phyloP scores from a whole-genome alignment of 176 grass and related monocot genomes.

The Bothriochloa decipiens region DNA sequence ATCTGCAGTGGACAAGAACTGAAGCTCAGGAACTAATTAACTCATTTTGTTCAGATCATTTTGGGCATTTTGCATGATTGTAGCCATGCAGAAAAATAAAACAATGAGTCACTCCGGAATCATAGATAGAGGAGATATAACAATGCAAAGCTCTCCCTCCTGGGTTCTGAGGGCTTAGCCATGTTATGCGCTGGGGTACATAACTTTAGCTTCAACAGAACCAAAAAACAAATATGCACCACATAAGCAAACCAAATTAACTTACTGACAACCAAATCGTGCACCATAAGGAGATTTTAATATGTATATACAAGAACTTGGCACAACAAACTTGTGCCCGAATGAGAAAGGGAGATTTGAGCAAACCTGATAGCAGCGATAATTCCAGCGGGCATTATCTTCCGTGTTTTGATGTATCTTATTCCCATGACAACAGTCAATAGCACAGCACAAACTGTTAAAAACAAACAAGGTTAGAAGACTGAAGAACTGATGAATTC shows the following conservation, averaged over 20 bases:
- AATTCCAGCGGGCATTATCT: conserved; percentile 90
- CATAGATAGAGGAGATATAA: neutral
- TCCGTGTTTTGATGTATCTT: conserved; percentile 76
- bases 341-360: neutral
- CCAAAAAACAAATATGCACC: neutral
- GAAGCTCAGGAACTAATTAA: neutral
- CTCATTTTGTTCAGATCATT: conserved; percentile 1
- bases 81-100: neutral
- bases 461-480: conserved; percentile 27
- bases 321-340: neutral
- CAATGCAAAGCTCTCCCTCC: neutral
- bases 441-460: conserved; percentile 66
- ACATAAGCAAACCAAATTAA: neutral
- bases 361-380: conserved; percentile 76
- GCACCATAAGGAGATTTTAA: neutral
- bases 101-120: neutral
- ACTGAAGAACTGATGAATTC: neutral
- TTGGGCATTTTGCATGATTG: neutral
- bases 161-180: neutral
- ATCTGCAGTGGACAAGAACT: neutral
- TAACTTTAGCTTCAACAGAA: neutral
- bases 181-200: neutral
- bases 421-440: conserved; percentile 69
- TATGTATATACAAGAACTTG: neutral
- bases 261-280: neutral